Evolutionary conservation across 2,329 filamentous ascomycete species (phyloP), one percentile per base, ranked within the genome.

Genomic region (Metarhizium sp.): DNA sequence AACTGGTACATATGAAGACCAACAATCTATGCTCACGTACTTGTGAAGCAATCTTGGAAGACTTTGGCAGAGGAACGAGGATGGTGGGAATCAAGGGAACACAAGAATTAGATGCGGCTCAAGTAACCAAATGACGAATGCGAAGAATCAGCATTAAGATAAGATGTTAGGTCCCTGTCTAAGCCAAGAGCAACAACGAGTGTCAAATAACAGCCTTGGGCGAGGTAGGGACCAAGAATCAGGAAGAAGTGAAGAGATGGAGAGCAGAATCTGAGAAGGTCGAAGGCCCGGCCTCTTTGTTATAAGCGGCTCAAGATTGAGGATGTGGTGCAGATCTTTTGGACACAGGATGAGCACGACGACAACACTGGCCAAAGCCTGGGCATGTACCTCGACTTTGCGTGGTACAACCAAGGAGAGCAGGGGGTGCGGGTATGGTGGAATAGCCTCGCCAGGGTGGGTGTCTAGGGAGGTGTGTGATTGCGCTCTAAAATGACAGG

Each of bases 141-240:
- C 18, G 38, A 48, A 46, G 48, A 58, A 54, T 59, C 59, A 66
- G 66, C 65, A 66, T 67, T 59, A 62, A 58, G 56, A 66, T 59
- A 62, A 58, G 55, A 66, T 61, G 63, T 59, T 57, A 57, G 57
- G 66, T 59, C 65, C 60, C 54, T 58, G 61, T 66, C 62, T 65
- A 55, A 57, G 57, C 46, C 47, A 32, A n/a, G 7, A 29, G 25
- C 45, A 48, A 30, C 45, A 48, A 30, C 2, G 14, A 18, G 36
- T 30, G 30, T 32, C 52, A 30, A 55, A 52, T 38, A 49, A 38
- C 46, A 43, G 54, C 45, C 49, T 58, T 59, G 54, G 59, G 60
- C 58, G 59, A 53, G 59, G 51, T 55, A 53, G 54, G 52, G 51
- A 47, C 18, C 46, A 52, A 53, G 49, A 40, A 54, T 49, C 52